phyloP scores from a whole-genome alignment of 192 early-diverging fungal species.

The Thoreauomyces humboldtii region DNA sequence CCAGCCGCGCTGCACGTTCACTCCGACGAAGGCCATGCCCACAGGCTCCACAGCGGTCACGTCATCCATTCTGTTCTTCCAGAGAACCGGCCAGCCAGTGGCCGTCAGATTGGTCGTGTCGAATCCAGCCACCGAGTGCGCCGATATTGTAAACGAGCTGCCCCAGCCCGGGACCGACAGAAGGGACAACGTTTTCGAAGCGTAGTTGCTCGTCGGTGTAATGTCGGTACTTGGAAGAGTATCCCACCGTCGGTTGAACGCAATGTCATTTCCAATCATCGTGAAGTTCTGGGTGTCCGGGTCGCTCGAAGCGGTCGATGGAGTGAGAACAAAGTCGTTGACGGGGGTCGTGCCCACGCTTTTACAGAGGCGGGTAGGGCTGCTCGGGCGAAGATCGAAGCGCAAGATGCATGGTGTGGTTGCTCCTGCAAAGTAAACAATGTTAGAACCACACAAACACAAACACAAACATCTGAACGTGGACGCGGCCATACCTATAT shows the following conservation, averaged over 20 bases:
- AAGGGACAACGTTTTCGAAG: neutral
- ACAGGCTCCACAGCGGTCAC: neutral
- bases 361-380: neutral
- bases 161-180: conserved; percentile 13
- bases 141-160: neutral
- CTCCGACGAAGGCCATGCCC: neutral
- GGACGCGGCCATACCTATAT: too few relatives aligned
- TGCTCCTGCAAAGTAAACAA: neutral
- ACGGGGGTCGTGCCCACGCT: neutral
- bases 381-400: neutral
- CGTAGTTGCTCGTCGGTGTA: neutral
- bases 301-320: neutral
- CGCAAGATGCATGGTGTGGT: conserved; percentile 8
- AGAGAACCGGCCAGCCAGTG: neutral
- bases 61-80: conserved; percentile 6
- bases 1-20: conserved; percentile 6
- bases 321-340: neutral
- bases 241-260: conserved; percentile 2
- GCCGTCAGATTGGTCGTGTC: neutral
- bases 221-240: neutral
- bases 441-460: too few relatives aligned
- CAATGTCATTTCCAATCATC: neutral
- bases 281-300: conserved; percentile 2
- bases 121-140: neutral
- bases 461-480: too few relatives aligned